Evolutionary conservation across 2,329 filamentous ascomycete genomes (phyloP), one percentile per base, ranked within the genome.

Genomic region (Pseudogymnoascus sp.): DNA sequence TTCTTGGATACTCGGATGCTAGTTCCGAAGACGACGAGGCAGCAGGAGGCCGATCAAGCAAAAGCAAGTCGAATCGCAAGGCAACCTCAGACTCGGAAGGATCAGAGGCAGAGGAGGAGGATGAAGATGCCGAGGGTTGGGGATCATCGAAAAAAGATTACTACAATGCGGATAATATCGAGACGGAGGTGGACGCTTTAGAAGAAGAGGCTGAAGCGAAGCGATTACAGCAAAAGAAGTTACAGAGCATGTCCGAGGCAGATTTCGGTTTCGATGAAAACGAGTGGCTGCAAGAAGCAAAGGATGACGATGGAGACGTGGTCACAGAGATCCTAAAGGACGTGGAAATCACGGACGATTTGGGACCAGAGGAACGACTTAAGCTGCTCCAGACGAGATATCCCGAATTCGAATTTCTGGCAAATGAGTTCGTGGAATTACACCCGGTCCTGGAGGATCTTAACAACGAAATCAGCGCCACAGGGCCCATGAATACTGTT

Each of bases 191-290:
- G 38, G 82, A 84, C 78, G 94, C 94, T 0, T 76, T 95, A 33
- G 92, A 94, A 71, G 94, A 99, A 79, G 95, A 99, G 75, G 85
- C 83, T 10, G 95, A 99, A 74, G 94, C 93, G 2, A 87, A 88
- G 74, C 82, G 91, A 66, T 76, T 99, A 65, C 93, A 97, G 74
- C 87, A 92, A 76, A 97, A 96, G 80, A 93, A 94, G 73, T 76
- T 97, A 23, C 83, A 91, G 69, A 87, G 89, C 68, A 94, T 99
- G 90, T 84, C 86, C 5, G 92, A 95, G 68, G 89, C 89, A 40
- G 94, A 99, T 73, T 99, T 97, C 72, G 88, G 91, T 7, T 95
- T 97, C 67, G 92, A 97, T 70, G 90, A 95, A 71, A 83, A 85
- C 44, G 92, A 95, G 68, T 97, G 93, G 94, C 74, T 87, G 38